Percentiles rank a stretch among this genome's conserved stretches.
Conservation (phyloP, 805 yeast genomes). For the Kockiozyma suomiensis region DNA sequence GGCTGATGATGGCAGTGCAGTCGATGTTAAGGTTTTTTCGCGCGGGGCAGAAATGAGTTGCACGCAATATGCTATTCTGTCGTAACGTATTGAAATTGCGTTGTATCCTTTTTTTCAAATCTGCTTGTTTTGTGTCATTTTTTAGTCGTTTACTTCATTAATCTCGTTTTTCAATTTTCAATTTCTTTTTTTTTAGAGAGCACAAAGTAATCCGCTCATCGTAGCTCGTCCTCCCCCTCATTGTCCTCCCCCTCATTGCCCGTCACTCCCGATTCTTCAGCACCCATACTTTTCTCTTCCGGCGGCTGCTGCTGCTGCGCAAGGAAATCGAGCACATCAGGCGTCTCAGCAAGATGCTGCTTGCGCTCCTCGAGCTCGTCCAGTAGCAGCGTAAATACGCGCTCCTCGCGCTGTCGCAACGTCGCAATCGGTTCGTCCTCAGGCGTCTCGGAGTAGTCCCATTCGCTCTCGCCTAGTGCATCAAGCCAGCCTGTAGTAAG, state of each 20-base stretch:
- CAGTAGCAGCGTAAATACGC: slow-evolving; percentile 13
- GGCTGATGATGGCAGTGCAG: background rate
- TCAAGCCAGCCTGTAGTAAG: slow-evolving; percentile 22
- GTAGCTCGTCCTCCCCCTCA: background rate
- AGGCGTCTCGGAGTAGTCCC: background rate
- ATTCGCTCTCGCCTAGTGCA: slow-evolving; percentile 1
- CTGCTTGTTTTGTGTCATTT: too few species aligned
- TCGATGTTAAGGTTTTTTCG: too few species aligned
- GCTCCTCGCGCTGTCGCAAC: slow-evolving; percentile 28
- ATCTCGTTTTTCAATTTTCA: too few species aligned
- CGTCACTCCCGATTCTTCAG: background rate
- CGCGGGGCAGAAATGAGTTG: too few species aligned
- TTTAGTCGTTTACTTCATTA: too few species aligned
- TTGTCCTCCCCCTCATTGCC: background rate
- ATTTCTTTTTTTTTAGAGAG: too few species aligned
- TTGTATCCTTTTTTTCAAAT: too few species aligned
- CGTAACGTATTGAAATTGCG: too few species aligned
- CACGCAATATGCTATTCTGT: too few species aligned
- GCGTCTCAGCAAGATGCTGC: slow-evolving; percentile 10
- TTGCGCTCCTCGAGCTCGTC: slow-evolving; percentile 8
- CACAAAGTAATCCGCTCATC: too few species aligned
- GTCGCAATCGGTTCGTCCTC: slow-evolving; percentile 5
- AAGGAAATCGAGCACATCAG: slow-evolving; percentile 15
- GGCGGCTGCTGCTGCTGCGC: background rate
- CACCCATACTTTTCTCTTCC: background rate